A percentile compares a stretch with the other conserved stretches of the same genome.
Evolutionary conservation across 257 asterid species (phyloP).

Genomic region (Osmanthus fragrans): DNA sequence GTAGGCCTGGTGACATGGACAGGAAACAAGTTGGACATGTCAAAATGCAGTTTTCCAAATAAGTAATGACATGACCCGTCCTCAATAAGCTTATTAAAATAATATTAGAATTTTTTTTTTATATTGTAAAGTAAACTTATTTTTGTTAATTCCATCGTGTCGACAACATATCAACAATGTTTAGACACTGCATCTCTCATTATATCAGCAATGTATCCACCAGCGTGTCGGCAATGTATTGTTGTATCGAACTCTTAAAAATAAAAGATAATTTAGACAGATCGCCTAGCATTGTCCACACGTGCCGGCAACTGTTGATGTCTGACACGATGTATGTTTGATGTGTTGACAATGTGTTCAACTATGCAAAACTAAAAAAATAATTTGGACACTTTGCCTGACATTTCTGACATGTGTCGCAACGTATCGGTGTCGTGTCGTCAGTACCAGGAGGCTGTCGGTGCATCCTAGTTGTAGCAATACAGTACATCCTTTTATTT

Average conservation of each 20-base stretch:
- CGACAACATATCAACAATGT: too few relatives aligned
- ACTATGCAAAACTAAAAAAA: background rate
- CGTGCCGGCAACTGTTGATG: too few relatives aligned
- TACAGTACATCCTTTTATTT: background rate
- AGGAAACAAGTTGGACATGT: too few relatives aligned
- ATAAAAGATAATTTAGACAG: too few relatives aligned
- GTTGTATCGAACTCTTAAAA: background rate
- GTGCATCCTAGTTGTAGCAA: background rate
- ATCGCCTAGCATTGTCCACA: background rate
- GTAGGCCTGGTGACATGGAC: background rate
- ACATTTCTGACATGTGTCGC: background rate
- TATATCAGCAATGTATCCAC: background rate
- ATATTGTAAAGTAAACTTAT: too few relatives aligned
- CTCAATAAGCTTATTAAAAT: too few relatives aligned
- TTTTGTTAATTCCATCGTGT: too few relatives aligned
- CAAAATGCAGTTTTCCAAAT: too few relatives aligned
- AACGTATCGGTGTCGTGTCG: too few relatives aligned
- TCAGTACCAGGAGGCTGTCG: background rate
- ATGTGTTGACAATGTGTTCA: background rate
- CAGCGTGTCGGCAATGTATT: background rate
- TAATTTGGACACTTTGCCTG: background rate
- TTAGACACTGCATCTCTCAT: too few relatives aligned
- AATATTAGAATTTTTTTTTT: too few relatives aligned
- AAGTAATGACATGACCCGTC: too few relatives aligned
- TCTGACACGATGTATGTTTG: background rate